These are phyloP conservation scores for Nigrospora sphaerica DNA, from an alignment of 2,329 filamentous ascomycete species.

Conservation along the genomic window DNA sequence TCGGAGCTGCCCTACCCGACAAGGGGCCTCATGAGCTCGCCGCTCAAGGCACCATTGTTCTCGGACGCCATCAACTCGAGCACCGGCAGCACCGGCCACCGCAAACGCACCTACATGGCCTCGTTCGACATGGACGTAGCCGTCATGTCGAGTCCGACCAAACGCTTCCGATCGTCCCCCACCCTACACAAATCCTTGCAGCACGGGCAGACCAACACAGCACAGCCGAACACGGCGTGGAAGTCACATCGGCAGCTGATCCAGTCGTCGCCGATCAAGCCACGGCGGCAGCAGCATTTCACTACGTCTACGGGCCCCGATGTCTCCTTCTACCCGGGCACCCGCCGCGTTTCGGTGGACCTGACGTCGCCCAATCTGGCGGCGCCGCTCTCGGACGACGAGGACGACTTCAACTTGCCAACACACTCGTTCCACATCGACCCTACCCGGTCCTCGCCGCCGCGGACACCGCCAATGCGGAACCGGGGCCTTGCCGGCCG, in stretches of 20 bases:
- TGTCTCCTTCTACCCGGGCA: conserved; percentile 71
- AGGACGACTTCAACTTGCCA: conserved; percentile 69
- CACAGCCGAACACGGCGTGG: conserved; percentile 58
- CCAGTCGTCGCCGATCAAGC: conserved; percentile 81
- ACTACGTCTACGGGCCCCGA: conserved; percentile 64
- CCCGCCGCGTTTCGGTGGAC: conserved; percentile 60
- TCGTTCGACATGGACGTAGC: conserved; percentile 41
- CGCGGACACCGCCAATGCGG: conserved; percentile 70
- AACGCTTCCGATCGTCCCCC: conserved; percentile 64
- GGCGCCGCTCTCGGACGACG: conserved; percentile 61
- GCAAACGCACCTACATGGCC: conserved; percentile 56
- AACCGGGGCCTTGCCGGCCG: conserved; percentile 39
- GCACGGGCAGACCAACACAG: conserved; percentile 41
- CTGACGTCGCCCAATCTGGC: conserved; percentile 54
- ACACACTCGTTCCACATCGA: conserved; percentile 64
- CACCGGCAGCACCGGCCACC: conserved; percentile 58
- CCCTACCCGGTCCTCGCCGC: conserved; percentile 70
- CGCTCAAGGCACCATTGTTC: conserved; percentile 75
- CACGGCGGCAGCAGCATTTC: conserved; percentile 67
- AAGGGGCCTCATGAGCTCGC: conserved; percentile 71
- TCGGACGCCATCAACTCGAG: conserved; percentile 73
- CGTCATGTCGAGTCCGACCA: conserved; percentile 49
- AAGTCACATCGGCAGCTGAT: conserved; percentile 70
- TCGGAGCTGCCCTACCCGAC: conserved; percentile 69
- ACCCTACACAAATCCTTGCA: conserved; percentile 50